Evolutionary conservation across 805 yeast genomes (phyloP), one percentile per base, ranked within the genome.

Genomic region (Candida berthetii): DNA sequence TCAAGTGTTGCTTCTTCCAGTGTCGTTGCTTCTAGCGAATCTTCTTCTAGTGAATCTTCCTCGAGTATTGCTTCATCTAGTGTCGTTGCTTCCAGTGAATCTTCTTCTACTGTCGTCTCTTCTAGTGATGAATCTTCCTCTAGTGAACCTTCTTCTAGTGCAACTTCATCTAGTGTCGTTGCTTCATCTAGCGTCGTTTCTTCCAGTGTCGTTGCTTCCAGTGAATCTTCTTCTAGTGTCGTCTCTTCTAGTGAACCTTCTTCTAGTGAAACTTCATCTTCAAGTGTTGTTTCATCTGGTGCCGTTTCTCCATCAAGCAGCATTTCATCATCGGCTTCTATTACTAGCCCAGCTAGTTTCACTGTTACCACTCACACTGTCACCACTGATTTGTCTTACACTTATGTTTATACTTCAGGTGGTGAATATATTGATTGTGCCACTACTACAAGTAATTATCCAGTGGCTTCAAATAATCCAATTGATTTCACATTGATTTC

Each of bases 331-430:
- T 28, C 42, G 29, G 41, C n/a, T n/a, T n/a, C n/a, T n/a, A n/a
- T n/a, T n/a, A n/a, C n/a, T n/a, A n/a, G n/a, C n/a, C n/a, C n/a
- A n/a, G n/a, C 29, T 9, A 27, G 29, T 27, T 27, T 6, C 28
- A 20, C 42, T 14, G 43, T 45, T 10, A 17, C 38, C 10, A 35
- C 42, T 4, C 36, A 40, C 33, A 43, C 50, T 5, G 52, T 48
- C 19, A 42, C 48, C n/a, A 46, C 52, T 20, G 47, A 35, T 17
- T 29, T 40, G 29, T 31, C 40, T 1, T 33, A 31, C 29, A n/a
- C 17, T 3, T 39, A 41, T 36, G 11, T 35, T 11, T 35, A 28
- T 35, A 34, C 41, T 6, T 15, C 42, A 4, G 46, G 44, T 32
- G 42, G 38, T 4, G 31, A 49, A 10, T 31, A 36, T 13, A 41